phyloP scores from a whole-genome alignment of 352 stramenopile species.

The Phytophthora podocarpi region DNA sequence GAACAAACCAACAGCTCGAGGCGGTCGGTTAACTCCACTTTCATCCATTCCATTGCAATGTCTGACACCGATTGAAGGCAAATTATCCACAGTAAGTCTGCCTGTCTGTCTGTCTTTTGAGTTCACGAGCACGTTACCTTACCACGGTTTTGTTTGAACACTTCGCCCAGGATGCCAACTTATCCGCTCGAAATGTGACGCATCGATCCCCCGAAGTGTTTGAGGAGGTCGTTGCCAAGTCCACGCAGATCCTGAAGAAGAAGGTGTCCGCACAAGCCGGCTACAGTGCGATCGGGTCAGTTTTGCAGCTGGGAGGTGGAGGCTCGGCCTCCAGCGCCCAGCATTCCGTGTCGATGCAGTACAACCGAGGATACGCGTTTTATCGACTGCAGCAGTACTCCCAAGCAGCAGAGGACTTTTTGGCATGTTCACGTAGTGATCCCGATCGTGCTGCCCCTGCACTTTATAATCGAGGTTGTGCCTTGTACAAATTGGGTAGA shows the following conservation, averaged over 20 bases:
- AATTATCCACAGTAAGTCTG: conserved; percentile 29
- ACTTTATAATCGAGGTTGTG: conserved; percentile 71
- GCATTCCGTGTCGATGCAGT: conserved; percentile 43
- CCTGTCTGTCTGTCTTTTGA: too few relatives aligned
- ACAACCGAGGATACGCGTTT: conserved; percentile 64
- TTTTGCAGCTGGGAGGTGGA: not conserved
- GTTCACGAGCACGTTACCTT: too few relatives aligned
- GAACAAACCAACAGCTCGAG: conserved; percentile 10
- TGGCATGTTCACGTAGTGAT: conserved; percentile 49
- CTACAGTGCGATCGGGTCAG: conserved; percentile 1
- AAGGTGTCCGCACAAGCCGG: conserved; percentile 28
- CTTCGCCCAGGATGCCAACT: conserved; percentile 53
- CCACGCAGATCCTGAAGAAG: conserved; percentile 49
- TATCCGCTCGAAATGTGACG: conserved; percentile 50
- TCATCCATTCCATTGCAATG: conserved; percentile 37
- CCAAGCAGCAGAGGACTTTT: conserved; percentile 60
- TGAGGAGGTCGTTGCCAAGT: conserved; percentile 39
- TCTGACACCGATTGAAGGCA: conserved; percentile 46
- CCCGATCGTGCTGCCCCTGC: conserved; percentile 39
- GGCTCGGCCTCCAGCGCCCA: conserved; percentile 37
- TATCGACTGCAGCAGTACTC: conserved; percentile 55
- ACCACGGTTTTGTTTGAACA: too few relatives aligned
- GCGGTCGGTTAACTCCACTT: conserved; percentile 5
- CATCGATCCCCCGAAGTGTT: conserved; percentile 44
- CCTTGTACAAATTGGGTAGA: conserved; percentile 54